Evolutionary conservation across 345 rosid species (phyloP), one percentile per base, ranked within the genome.

Genomic region (Brassica rapa): DNA sequence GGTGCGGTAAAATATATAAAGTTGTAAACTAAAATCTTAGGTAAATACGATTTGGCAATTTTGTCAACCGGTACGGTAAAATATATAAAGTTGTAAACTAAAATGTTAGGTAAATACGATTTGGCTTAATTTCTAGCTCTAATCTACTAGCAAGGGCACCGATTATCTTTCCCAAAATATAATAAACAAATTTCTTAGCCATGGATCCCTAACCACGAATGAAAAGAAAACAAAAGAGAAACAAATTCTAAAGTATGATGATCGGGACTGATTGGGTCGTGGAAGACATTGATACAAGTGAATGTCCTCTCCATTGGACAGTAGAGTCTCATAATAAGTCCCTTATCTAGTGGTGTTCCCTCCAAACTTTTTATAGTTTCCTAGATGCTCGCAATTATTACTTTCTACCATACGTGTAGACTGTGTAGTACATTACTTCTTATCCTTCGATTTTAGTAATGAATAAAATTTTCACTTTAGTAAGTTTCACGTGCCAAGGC

Each of bases 401-500:
- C 25, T 62, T 61, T 62, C 16, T 30, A 32, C 32, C 11, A 33
- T 33, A 53, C 43, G 29, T 56, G 29, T 25, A 25, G 29, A 25
- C 29, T 25, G 29, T 25, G 29, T 21, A 8, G 29, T 21, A 56
- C 29, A 25, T 62, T 12, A 39, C n/a, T 37, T 43, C 11, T 39
- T 56, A 39, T 39, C 19, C 23, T 29, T 53, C 66, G 1, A 63
- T 5, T 49, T 64, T 70, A 29, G 70, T 71, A 55, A 11, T 37
- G 8, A 70, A 25, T 70, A 4, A 24, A 3, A 0, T 30, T 21
- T 35, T 33, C 8, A 53, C 51, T 55, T 71, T 62, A 25, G 27
- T 65, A 39, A 30, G 64, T 73, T 73, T 73, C 82, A 66, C 73
- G 82, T 79, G 82, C n/a, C 67, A 8, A 43, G 33, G 51, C 72